phyloP scores from a whole-genome alignment of 2,329 filamentous ascomycete species.

The Fusarium bactridioides region DNA sequence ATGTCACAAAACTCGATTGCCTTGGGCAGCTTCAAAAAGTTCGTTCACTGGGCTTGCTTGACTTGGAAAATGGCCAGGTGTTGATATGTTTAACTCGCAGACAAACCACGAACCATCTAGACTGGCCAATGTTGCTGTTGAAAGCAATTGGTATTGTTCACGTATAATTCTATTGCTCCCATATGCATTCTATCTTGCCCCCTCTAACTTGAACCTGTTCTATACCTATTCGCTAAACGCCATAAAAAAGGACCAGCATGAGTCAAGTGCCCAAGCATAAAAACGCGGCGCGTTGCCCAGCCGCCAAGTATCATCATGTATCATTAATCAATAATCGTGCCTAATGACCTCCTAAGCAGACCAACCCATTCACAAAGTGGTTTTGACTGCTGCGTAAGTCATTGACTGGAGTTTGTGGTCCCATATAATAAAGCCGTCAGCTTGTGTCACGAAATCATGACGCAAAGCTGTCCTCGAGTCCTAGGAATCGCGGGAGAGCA shows the following conservation, averaged over 20 bases:
- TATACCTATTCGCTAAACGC: conserved; percentile 12
- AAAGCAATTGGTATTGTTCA: not conserved
- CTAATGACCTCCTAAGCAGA: not conserved
- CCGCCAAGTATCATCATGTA: conserved; percentile 9
- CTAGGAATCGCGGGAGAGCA: not conserved
- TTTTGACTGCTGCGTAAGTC: not conserved
- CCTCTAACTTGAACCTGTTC: not conserved
- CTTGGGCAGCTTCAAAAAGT: not conserved
- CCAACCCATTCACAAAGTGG: not conserved
- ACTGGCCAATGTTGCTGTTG: not conserved
- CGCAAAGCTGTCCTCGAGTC: not conserved
- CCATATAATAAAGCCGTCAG: not conserved
- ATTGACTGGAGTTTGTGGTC: not conserved
- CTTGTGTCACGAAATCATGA: conserved; percentile 8
- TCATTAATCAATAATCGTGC: conserved; percentile 15
- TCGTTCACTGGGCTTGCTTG: not conserved
- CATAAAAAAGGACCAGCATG: conserved; percentile 15
- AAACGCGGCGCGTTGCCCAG: conserved; percentile 1
- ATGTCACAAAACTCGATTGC: not conserved
- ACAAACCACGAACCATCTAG: not conserved
- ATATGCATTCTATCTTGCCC: not conserved
- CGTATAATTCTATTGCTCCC: conserved; percentile 8
- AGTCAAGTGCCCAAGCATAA: conserved; percentile 9
- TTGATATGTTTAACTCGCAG: not conserved
- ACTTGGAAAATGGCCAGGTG: not conserved